phyloP scores from a whole-genome alignment of 306 rosid genomes.

The Pterocarpus santalinus region DNA sequence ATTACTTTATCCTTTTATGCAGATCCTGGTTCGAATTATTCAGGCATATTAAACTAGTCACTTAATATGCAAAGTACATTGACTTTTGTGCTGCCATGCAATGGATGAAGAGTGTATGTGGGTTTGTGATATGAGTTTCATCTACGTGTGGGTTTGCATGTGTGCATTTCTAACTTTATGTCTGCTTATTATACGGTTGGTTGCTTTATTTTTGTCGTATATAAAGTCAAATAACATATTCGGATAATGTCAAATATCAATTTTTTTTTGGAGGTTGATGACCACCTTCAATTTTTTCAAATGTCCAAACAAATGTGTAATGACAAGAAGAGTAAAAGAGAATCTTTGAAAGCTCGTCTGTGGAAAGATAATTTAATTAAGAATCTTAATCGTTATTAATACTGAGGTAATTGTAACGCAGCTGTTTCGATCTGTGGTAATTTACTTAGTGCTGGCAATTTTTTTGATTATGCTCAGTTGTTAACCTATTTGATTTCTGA shows the following conservation, averaged over 20 bases:
- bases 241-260: constrained; percentile 25
- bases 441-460: constrained; percentile 3
- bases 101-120: neutral
- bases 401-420: constrained; percentile 6
- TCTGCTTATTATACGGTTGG: constrained; percentile 18
- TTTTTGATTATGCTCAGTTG: constrained; percentile 6
- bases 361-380: constrained; percentile 17
- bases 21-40: constrained; percentile 12
- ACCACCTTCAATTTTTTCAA: neutral
- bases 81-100: neutral
- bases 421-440: constrained; percentile 31
- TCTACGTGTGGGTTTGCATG: constrained; percentile 6
- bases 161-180: constrained; percentile 7
- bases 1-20: constrained; percentile 5
- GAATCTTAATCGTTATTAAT: constrained; percentile 22
- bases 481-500: constrained; percentile 11
- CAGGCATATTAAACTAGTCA: neutral
- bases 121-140: constrained; percentile 8
- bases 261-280: constrained; percentile 8
- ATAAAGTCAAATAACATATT: constrained; percentile 12
- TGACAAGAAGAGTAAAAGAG: constrained; percentile 4
- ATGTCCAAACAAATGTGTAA: constrained; percentile 12
- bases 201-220: constrained; percentile 17
- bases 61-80: constrained; percentile 7
- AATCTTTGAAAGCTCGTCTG: neutral